Conservation (phyloP, 1,284 basidiomycete species). For the Microbotryomycetes sp. region DNA sequence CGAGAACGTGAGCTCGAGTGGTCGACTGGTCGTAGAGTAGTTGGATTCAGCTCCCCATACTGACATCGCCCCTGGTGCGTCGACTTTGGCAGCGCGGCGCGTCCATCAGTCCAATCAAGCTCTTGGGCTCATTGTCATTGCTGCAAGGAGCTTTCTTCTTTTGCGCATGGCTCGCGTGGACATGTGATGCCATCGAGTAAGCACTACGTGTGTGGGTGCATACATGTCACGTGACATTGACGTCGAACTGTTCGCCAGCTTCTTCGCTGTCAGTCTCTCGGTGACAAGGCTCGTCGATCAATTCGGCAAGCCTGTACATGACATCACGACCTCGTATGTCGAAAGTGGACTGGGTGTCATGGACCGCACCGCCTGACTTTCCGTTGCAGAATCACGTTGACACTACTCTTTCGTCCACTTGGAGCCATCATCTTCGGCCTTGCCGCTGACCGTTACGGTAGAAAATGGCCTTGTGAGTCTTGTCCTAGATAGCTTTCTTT, state of each 20-base stretch:
- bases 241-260: slow-evolving; percentile 45
- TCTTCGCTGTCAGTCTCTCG: slow-evolving; percentile 74
- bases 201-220: slow-evolving; percentile 45
- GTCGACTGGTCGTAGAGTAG: neutral
- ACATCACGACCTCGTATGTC: slow-evolving; percentile 20
- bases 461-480: slow-evolving; percentile 78
- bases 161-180: slow-evolving; percentile 48
- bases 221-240: neutral
- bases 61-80: too few species aligned
- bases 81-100: neutral
- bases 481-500: too few species aligned
- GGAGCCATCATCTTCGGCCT: slow-evolving; percentile 74
- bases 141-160: slow-evolving; percentile 3
- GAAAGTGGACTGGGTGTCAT: slow-evolving; percentile 10
- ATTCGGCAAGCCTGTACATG: slow-evolving; percentile 35
- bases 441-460: slow-evolving; percentile 28
- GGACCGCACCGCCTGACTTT: slow-evolving; percentile 30
- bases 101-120: slow-evolving; percentile 1
- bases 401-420: slow-evolving; percentile 77
- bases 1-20: neutral
- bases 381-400: slow-evolving; percentile 75
- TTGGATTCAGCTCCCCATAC: neutral
- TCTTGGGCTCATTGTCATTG: neutral
- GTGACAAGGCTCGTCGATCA: slow-evolving; percentile 52
- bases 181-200: slow-evolving; percentile 37